These are phyloP conservation scores for Aspergillus heteromorphus DNA, from an alignment of 495 filamentous ascomycete species.

Conservation along the genomic window DNA sequence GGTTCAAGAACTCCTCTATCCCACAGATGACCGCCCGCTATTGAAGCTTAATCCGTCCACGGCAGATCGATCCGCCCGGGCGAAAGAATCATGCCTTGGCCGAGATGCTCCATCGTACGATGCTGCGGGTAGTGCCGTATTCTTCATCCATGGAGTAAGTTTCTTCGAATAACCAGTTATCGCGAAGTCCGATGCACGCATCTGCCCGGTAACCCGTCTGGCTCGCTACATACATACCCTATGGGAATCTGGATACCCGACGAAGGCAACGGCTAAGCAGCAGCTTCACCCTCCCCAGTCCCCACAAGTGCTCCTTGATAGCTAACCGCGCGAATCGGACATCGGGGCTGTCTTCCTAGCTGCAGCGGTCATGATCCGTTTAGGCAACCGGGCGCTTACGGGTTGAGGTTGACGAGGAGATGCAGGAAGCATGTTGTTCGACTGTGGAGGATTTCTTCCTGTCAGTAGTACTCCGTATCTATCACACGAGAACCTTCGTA, in stretches of 20 bases:
- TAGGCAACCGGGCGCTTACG: background rate
- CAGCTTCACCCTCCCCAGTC: background rate
- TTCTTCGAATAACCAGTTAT: background rate
- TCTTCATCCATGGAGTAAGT: too few species aligned
- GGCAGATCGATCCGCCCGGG: background rate
- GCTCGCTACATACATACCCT: too few species aligned
- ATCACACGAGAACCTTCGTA: too few species aligned
- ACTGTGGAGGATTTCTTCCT: too few species aligned
- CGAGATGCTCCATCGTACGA: background rate
- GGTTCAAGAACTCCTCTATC: background rate
- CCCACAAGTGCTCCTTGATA: background rate
- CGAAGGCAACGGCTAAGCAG: too few species aligned
- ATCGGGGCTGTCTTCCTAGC: background rate
- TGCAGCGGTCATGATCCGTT: background rate
- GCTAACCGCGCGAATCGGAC: background rate
- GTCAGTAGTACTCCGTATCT: background rate
- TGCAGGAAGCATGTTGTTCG: background rate
- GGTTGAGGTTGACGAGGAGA: background rate
- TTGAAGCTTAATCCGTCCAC: background rate
- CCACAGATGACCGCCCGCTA: background rate
- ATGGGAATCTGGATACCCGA: too few species aligned
- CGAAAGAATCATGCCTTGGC: background rate
- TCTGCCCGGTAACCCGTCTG: background rate
- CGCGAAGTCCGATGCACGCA: background rate
- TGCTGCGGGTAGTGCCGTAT: background rate